Conservation (phyloP, 2,329 filamentous ascomycete genomes). For the Stachybotrys elegans region DNA sequence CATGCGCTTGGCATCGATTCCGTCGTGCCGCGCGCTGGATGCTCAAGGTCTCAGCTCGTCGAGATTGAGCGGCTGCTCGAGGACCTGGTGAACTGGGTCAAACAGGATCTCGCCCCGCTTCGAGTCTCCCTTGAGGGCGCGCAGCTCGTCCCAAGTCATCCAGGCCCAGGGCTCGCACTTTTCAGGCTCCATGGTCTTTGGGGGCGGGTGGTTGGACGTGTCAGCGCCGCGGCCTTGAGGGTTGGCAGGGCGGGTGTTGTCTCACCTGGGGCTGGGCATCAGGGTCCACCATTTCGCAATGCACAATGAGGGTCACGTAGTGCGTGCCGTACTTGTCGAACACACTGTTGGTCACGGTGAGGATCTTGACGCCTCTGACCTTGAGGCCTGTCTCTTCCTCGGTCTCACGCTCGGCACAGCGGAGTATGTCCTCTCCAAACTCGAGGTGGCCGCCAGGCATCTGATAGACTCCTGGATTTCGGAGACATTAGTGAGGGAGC, state of each 20-base stretch:
- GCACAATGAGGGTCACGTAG: slow-evolving; percentile 70
- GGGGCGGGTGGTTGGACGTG: not conserved
- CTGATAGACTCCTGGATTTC: slow-evolving; percentile 49
- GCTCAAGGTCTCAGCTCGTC: not conserved
- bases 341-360: slow-evolving; percentile 63
- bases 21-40: too few species aligned
- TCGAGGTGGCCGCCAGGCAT: slow-evolving; percentile 76
- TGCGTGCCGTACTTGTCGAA: slow-evolving; percentile 59
- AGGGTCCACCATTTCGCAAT: slow-evolving; percentile 42
- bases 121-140: slow-evolving; percentile 8
- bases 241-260: slow-evolving; percentile 9
- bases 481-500: not conserved
- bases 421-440: slow-evolving; percentile 55
- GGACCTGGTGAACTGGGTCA: slow-evolving; percentile 24
- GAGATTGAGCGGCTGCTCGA: slow-evolving; percentile 11
- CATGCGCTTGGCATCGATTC: too few species aligned
- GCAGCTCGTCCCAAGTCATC: slow-evolving; percentile 39
- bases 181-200: slow-evolving; percentile 37
- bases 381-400: slow-evolving; percentile 65
- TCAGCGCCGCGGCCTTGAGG: not conserved
- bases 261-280: slow-evolving; percentile 48
- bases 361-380: slow-evolving; percentile 45
- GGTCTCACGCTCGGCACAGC: slow-evolving; percentile 62
- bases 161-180: slow-evolving; percentile 49
- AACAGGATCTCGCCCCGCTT: slow-evolving; percentile 20